Evolutionary conservation across 169 alveolate species (phyloP), one percentile per base, ranked within the genome.

Genomic region (Eimeria necatrix): DNA sequence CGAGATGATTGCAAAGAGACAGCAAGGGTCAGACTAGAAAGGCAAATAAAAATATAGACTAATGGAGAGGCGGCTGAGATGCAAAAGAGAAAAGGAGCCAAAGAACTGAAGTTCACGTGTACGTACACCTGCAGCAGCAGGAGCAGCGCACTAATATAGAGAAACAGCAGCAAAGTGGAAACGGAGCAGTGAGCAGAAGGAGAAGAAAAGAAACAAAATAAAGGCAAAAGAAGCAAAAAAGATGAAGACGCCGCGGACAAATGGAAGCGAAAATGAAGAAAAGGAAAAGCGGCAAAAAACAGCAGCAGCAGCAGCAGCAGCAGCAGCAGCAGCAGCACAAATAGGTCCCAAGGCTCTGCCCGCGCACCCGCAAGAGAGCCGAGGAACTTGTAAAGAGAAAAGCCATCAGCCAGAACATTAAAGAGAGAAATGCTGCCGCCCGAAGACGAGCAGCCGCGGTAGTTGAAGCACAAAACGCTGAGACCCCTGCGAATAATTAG

Each of bases 401-500:
- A 10, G 1, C 49, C 46, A n/a, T 81, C 90, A 22, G 20, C 41
- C 7, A 81, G 41, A 2, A 81, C 46, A 10, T 20, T 24, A 5
- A 73, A 24, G 7, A 81, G 26, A 1, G 90, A 81, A 26, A 61
- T 26, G 48, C 48, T 51, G 32, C 90, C 90, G 1, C 32, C 53
- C 49, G 90, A 81, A 12, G 90, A 81, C 9, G 90, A 81, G 60
- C 53, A 52, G 9, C 90, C 90, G 8, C 90, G 73, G 20, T 81
- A 81, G 60, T 81, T 81, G 4, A 8, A 81, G 2, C 49, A 10
- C 1, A 81, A 10, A 2, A 81, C 90, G 16, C 90, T 81, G 26
- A 81, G 0, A 12, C 90, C 90, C 90, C 90, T 81, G 46, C 7
- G 18, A 7, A 74, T 53, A 74, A 8, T 32, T 8, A n/a, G 41